Conservation (phyloP, 805 yeast species). For the Saccharomyces jurei region DNA sequence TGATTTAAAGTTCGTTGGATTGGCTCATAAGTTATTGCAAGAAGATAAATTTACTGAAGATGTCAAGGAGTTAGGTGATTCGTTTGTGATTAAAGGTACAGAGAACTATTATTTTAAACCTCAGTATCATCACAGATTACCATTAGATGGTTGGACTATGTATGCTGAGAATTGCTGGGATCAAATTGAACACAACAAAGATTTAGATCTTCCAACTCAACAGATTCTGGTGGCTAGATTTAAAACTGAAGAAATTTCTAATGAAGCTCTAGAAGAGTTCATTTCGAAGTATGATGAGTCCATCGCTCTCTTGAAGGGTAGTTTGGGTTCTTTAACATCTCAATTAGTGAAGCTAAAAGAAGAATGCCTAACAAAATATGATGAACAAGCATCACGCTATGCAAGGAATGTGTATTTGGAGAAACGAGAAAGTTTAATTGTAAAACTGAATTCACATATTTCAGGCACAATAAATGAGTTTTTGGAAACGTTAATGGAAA, state of each 20-base stretch:
- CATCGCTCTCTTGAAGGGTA: constrained; percentile 23
- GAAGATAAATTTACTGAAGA: constrained; percentile 59
- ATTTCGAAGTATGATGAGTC: constrained; percentile 29
- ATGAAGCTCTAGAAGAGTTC: constrained; percentile 42
- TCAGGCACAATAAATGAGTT: constrained; percentile 37
- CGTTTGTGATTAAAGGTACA: constrained; percentile 35
- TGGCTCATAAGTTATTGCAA: constrained; percentile 80
- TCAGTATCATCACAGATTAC: constrained; percentile 75
- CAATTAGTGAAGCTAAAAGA: constrained; percentile 38
- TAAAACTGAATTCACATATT: constrained; percentile 42
- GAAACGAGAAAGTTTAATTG: constrained; percentile 43
- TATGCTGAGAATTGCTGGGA: constrained; percentile 91
- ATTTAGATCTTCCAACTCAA: constrained; percentile 92
- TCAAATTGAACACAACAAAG: constrained; percentile 87
- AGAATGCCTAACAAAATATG: constrained; percentile 47
- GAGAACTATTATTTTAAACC: constrained; percentile 44
- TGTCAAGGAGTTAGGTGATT: constrained; percentile 54
- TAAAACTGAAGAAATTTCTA: constrained; percentile 83
- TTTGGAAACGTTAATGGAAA: constrained; percentile 32
- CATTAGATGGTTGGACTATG: constrained; percentile 92
- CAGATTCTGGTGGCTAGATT: constrained; percentile 91
- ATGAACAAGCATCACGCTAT: constrained; percentile 70
- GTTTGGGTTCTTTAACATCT: constrained; percentile 33
- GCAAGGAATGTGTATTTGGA: constrained; percentile 55
- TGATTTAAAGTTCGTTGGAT: constrained; percentile 71